phyloP scores from a whole-genome alignment of 345 rosid genomes.

The Populus nigra region DNA sequence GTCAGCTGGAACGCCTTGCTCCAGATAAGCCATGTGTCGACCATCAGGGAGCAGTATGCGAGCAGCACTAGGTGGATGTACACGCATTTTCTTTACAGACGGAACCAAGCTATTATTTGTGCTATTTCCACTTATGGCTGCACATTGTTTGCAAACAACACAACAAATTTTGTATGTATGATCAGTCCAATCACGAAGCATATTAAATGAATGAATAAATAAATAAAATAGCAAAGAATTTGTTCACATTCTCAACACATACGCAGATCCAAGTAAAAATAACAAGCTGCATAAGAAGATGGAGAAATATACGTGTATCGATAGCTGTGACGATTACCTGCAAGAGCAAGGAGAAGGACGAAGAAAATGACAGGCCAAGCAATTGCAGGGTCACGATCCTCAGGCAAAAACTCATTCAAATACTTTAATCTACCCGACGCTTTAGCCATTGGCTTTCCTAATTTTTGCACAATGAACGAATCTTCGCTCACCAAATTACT shows the following conservation, averaged over 20 bases:
- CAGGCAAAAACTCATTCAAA: constrained; percentile 86
- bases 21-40: constrained; percentile 69
- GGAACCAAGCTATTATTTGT: constrained; percentile 31
- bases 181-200: no score
- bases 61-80: constrained; percentile 68
- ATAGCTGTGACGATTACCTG: constrained; percentile 44
- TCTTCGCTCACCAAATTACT: constrained; percentile 54
- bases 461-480: constrained; percentile 67
- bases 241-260: neutral
- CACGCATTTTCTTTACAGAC: constrained; percentile 50
- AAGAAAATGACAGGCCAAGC: constrained; percentile 84
- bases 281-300: no score
- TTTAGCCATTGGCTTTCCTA: constrained; percentile 62
- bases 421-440: constrained; percentile 58
- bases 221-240: neutral
- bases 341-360: constrained; percentile 65
- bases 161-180: no score
- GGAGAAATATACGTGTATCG: no score
- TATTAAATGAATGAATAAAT: no score
- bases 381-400: constrained; percentile 88
- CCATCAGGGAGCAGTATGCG: constrained; percentile 78
- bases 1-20: constrained; percentile 65
- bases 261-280: neutral
- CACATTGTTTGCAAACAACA: constrained; percentile 18
- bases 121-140: constrained; percentile 58